Evolutionary conservation across 257 asterid genomes (phyloP).

Genomic region (Solanum chilense): DNA sequence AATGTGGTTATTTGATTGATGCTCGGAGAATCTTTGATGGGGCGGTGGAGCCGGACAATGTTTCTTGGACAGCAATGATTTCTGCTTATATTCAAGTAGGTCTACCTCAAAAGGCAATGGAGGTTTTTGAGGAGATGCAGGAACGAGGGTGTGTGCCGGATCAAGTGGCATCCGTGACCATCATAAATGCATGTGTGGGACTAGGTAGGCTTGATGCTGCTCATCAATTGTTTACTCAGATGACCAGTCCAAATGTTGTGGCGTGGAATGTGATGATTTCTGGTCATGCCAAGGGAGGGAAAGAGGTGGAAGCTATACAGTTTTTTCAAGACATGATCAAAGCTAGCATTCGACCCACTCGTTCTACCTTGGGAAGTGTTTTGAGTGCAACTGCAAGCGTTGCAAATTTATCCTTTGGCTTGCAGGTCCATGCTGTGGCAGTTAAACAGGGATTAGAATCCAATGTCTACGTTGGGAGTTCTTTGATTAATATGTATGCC

Average conservation of each 20-base stretch:
- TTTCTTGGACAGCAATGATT: conserved; percentile 84
- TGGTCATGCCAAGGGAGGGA: conserved; percentile 59
- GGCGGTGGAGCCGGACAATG: conserved; percentile 37
- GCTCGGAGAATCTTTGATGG: conserved; percentile 62
- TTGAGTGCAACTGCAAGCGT: conserved; percentile 62
- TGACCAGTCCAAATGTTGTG: conserved; percentile 49
- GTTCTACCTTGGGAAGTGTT: conserved; percentile 78
- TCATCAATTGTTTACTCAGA: conserved; percentile 33
- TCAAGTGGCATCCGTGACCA: conserved; percentile 57
- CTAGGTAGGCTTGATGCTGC: conserved; percentile 70
- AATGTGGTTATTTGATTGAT: conserved; percentile 41
- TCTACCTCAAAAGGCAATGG: conserved; percentile 40
- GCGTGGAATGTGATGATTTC: conserved; percentile 94
- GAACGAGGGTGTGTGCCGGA: conserved; percentile 48
- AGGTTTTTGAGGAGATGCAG: conserved; percentile 54
- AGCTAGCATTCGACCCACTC: conserved; percentile 55
- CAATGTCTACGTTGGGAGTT: conserved; percentile 82
- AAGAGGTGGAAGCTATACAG: conserved; percentile 46
- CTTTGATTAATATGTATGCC: conserved; percentile 82
- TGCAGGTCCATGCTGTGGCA: conserved; percentile 79
- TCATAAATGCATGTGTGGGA: conserved; percentile 47
- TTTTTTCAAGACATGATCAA: conserved; percentile 48
- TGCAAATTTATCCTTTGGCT: conserved; percentile 39
- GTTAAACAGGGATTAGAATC: conserved; percentile 58
- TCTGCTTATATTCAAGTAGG: conserved; percentile 66